Base-by-base conservation (phyloP, 192 early-diverging fungal genomes). In the Backusella tuberculispora region DNA sequence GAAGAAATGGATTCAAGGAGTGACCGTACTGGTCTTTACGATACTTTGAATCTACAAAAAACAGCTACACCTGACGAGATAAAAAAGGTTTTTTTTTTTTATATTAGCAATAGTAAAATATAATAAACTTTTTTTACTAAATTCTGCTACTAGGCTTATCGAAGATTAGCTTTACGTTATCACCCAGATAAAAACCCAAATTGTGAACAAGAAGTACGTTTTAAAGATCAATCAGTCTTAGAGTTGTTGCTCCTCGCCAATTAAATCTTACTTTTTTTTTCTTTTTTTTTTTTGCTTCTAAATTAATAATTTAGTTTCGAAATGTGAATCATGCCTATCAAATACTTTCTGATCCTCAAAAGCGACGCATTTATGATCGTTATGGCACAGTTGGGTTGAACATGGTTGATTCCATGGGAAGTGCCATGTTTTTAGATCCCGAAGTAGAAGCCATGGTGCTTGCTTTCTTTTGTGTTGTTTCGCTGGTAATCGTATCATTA, bases 351-450 rank as follows among this genome's bases (percentile, higher is more conserved):
- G 92, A 93, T 76, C 85, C 87, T 34, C 91, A 96, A 73, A 94
- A 92, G 74, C 86, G 95, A 12, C 78, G 88, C 24, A 88, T 98
- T 45, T 98, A 95, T 81, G 95, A 96, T 85, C 88, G 90, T 68
- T 96, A 96, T 78, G 92, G 92, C 68, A 85, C 87, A 64, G 86
- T 89, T 74, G 92, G 92, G 21, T 79, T 93, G 1, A 80, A 88
- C 45, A 93, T 93, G 92, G 81, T 89, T 15, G 88, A 85, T 67
- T 83, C 87, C 0, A 76, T 91, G 72, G 68, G 68, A 37, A 88
- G 84, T 47, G 87, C 88, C 66, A 80, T 85, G 50, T 74, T 90
- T 64, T 74, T 93, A 9, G 86, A 89, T 72, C 87, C 90, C 0
- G 84, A 87, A 34, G 84, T 93, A 6, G 89, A 87, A 72, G 84